Base-by-base conservation (phyloP, 192 early-diverging fungal genomes). In the Coemansia sp. region DNA sequence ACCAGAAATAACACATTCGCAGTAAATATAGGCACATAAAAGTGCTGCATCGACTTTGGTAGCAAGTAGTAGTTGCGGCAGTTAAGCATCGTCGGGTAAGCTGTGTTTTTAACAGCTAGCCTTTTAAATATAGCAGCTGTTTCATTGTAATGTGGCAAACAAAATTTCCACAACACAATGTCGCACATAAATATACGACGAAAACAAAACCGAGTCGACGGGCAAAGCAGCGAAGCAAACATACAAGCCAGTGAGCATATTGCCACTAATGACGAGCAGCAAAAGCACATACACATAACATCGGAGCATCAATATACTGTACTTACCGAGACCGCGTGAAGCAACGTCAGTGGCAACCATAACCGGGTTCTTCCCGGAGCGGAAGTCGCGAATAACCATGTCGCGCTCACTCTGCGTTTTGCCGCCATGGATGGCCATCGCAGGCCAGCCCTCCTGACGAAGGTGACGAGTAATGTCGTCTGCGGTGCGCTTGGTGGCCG, bases 311-410 rank as follows among this genome's bases (percentile, higher is more conserved):
- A 41, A 41, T 15, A 14, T 38, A 14, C 11, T 41, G 39, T 41
- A 75, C 86, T 84, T 93, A 94, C 93, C 93, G 65, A 95, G 86
- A 68, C 95, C 96, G 83, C 96, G 91, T 65, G 92, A 90, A 37
- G 96, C 96, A 49, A 98, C 94, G 82, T 98, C 97, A n/a, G 97
- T 99, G 7, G 97, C 97, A 71, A 99, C 93, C 86, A 99, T 89
- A 60, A 98, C 90, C 17, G 94, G 94, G 38, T 84, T 87, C 48
- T 83, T 84, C 60, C 95, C 94, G 37, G 81, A 67, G 73, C 94
- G 92, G 87, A 99, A 99, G 76, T 96, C 89, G 51, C 83, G 81
- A 66, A 99, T 86, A 5, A 94, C 95, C 93, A 93, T 94, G 78
- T 98, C 95, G 75, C 97, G 94, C 72, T 98, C 94, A 38, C 84